Evolutionary conservation across 768 basidiomycete genomes (phyloP).

Genomic region (Roridomyces roridus): DNA sequence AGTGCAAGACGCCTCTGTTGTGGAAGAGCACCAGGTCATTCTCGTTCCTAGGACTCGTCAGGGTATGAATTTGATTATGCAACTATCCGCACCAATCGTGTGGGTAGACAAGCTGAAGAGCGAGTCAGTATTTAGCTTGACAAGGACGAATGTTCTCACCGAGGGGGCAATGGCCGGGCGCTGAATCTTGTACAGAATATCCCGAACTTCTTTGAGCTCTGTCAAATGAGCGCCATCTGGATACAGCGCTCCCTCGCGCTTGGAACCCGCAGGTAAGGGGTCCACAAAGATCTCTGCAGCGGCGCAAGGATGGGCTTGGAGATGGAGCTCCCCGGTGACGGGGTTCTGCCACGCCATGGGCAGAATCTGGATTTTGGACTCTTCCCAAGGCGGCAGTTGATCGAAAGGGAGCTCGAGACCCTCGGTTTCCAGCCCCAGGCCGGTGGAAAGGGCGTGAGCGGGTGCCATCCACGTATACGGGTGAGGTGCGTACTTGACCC

Average conservation of each 20-base stretch:
- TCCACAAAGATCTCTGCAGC: slow-evolving; percentile 69
- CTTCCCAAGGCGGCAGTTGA: slow-evolving; percentile 87
- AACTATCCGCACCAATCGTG: slow-evolving; percentile 72
- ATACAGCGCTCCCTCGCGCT: slow-evolving; percentile 70
- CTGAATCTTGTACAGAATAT: slow-evolving; percentile 84
- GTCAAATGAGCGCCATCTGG: slow-evolving; percentile 83
- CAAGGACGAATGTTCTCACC: no score
- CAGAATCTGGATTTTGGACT: slow-evolving; percentile 72
- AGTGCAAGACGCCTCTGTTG: slow-evolving; percentile 82
- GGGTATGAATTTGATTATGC: not conserved
- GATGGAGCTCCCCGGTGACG: slow-evolving; percentile 78
- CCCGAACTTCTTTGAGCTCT: slow-evolving; percentile 75
- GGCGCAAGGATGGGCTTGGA: slow-evolving; percentile 90
- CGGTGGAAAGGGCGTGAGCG: slow-evolving; percentile 74
- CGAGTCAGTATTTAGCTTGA: no score
- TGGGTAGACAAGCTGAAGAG: slow-evolving; percentile 70
- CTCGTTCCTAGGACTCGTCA: slow-evolving; percentile 39
- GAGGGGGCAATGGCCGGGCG: slow-evolving; percentile 82
- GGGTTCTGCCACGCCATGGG: slow-evolving; percentile 92
- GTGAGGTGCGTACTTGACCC: slow-evolving; percentile 82
- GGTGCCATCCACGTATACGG: slow-evolving; percentile 93
- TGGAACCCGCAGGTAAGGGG: slow-evolving; percentile 68
- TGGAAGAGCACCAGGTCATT: slow-evolving; percentile 86
- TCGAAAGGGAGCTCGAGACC: slow-evolving; percentile 68
- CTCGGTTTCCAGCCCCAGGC: slow-evolving; percentile 83